Conservation (phyloP, 2,329 filamentous ascomycete genomes). For the Byssochlamys sp. region DNA sequence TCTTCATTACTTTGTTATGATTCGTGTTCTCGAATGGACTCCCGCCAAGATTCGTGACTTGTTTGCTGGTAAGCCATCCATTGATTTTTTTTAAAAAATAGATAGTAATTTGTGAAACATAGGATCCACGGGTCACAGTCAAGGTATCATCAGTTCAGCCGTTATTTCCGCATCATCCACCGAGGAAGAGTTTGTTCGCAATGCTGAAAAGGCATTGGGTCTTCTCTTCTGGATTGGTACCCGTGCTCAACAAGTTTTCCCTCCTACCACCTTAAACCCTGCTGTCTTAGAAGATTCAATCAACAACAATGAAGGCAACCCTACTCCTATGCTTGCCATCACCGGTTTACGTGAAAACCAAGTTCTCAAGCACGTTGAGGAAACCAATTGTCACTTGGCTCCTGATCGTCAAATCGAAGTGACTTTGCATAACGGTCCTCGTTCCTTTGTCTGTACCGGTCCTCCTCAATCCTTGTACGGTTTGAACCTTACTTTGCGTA, state of each 20-base stretch:
- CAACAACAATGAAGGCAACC: constrained; percentile 86
- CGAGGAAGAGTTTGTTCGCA: constrained; percentile 83
- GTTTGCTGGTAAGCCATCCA: constrained; percentile 71
- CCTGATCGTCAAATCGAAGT: constrained; percentile 87
- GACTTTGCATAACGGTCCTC: constrained; percentile 89
- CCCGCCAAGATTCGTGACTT: constrained; percentile 79
- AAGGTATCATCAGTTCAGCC: constrained; percentile 87
- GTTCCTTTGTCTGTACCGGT: constrained; percentile 93
- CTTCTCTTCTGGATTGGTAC: constrained; percentile 98
- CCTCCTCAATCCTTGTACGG: constrained; percentile 93
- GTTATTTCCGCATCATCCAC: constrained; percentile 81
- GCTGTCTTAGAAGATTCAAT: constrained; percentile 83
- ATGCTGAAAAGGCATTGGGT: constrained; percentile 69
- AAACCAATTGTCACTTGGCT: constrained; percentile 91
- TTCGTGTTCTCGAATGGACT: constrained; percentile 78
- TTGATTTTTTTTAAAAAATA: no score
- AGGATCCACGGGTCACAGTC: constrained; percentile 93
- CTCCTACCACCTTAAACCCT: constrained; percentile 83
- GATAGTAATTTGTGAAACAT: no score
- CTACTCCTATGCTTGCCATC: constrained; percentile 96
- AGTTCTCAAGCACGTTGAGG: constrained; percentile 92
- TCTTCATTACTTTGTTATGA: constrained; percentile 89
- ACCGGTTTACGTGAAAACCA: constrained; percentile 79
- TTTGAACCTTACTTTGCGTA: constrained; percentile 86
- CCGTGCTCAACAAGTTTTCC: constrained; percentile 93